These are phyloP conservation scores for Mycena olivaceomarginata DNA, from an alignment of 768 basidiomycete species.

Conservation along the genomic window DNA sequence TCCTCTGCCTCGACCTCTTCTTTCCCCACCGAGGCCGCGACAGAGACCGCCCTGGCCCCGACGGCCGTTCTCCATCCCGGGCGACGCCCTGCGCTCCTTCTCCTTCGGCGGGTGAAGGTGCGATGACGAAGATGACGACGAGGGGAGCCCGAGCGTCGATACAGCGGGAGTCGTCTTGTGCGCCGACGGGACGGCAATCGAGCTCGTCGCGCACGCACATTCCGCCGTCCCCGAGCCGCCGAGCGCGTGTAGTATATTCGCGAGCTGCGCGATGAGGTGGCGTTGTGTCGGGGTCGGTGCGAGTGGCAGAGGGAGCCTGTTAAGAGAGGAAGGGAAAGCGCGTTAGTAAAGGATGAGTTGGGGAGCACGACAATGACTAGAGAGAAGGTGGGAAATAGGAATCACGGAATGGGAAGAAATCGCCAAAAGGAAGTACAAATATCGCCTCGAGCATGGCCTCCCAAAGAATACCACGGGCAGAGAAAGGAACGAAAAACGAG, in stretches of 20 bases:
- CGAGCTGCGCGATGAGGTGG: slow-evolving; percentile 79
- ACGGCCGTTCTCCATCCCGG: background rate
- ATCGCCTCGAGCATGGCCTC: too few species aligned
- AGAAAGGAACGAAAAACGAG: slow-evolving; percentile 58
- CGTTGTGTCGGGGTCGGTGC: slow-evolving; percentile 67
- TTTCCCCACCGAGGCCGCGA: too few species aligned
- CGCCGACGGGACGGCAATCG: slow-evolving; percentile 34
- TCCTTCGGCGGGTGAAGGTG: too few species aligned
- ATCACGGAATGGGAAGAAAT: background rate
- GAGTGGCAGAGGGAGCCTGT: slow-evolving; percentile 17
- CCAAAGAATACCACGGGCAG: slow-evolving; percentile 12
- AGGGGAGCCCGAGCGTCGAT: background rate
- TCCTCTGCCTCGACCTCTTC: slow-evolving; percentile 19
- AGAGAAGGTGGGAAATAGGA: background rate
- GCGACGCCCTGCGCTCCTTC: background rate
- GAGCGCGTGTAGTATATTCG: slow-evolving; percentile 82
- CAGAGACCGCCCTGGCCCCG: background rate
- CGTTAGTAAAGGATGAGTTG: background rate
- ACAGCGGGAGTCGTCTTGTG: background rate
- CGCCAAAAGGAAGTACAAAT: background rate
- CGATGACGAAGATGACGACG: background rate
- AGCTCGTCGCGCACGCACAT: slow-evolving; percentile 76
- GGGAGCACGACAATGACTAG: background rate
- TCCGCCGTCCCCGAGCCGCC: slow-evolving; percentile 68
- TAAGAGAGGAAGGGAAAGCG: background rate